phyloP scores from a whole-genome alignment of 345 rosid species.

The Carallia pectinifolia region DNA sequence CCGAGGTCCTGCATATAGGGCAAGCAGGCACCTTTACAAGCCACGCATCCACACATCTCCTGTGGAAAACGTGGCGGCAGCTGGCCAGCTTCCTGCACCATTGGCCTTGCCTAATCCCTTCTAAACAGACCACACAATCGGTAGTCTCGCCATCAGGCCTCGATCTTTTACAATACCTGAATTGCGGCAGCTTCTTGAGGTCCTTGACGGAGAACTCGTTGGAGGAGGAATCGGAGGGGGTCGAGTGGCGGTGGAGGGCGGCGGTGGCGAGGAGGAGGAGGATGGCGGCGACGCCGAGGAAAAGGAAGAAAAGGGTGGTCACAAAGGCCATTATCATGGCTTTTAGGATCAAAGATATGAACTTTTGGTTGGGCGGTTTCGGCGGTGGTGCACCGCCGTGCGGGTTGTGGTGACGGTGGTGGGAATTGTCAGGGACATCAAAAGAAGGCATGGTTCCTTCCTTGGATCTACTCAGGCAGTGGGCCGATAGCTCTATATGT shows the following conservation, averaged over 20 bases:
- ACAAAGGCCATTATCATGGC: slow-evolving; percentile 62
- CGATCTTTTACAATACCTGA: slow-evolving; percentile 34
- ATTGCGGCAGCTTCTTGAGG: slow-evolving; percentile 58
- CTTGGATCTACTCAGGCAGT: too few relatives aligned
- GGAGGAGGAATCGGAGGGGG: slow-evolving; percentile 20
- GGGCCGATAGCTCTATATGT: too few relatives aligned
- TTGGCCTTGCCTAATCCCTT: slow-evolving; percentile 66
- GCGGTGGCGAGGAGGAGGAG: slow-evolving; percentile 39
- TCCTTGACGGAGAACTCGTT: slow-evolving; percentile 45
- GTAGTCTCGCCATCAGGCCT: slow-evolving; percentile 9
- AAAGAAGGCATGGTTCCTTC: not conserved
- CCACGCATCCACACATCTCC: slow-evolving; percentile 79
- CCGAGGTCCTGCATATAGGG: slow-evolving; percentile 63
- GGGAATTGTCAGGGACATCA: not conserved
- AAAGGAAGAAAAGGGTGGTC: slow-evolving; percentile 54
- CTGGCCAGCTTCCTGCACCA: slow-evolving; percentile 66
- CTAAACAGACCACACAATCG: slow-evolving; percentile 68
- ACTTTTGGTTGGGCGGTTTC: slow-evolving; percentile 36
- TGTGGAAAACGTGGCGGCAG: slow-evolving; percentile 80
- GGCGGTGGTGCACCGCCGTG: slow-evolving; percentile 31
- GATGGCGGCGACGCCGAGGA: slow-evolving; percentile 53
- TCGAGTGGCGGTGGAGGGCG: slow-evolving; percentile 40
- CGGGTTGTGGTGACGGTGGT: slow-evolving; percentile 10
- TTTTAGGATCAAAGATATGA: slow-evolving; percentile 60
- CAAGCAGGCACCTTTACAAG: slow-evolving; percentile 63